A percentile compares a stretch with the other conserved stretches of the same genome.
phyloP scores from a whole-genome alignment of 2,329 filamentous ascomycete species.

The Claviceps sp. region DNA sequence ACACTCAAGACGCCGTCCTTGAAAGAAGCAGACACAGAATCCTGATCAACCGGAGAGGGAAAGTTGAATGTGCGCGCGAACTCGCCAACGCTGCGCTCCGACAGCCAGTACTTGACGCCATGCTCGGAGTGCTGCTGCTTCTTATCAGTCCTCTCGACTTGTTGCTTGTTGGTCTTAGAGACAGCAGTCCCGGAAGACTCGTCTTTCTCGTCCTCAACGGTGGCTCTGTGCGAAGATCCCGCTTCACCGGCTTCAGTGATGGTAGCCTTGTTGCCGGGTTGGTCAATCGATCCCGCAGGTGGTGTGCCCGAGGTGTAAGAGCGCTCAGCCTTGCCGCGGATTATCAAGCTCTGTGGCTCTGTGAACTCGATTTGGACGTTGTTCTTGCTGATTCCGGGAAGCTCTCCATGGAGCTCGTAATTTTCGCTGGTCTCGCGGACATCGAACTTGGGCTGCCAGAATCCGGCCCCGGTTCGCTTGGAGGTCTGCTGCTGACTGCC shows the following conservation, averaged over 20 bases:
- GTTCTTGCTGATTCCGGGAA: constrained; percentile 58
- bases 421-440: constrained; percentile 49
- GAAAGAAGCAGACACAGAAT: constrained; percentile 43
- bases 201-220: constrained; percentile 41
- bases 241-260: constrained; percentile 21
- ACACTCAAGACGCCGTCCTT: constrained; percentile 50
- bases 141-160: constrained; percentile 15
- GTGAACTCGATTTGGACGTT: constrained; percentile 63
- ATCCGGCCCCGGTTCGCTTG: constrained; percentile 15
- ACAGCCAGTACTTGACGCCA: constrained; percentile 49
- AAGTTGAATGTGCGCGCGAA: constrained; percentile 55
- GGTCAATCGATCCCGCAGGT: constrained; percentile 30
- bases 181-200: constrained; percentile 6
- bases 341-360: constrained; percentile 52
- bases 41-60: constrained; percentile 45
- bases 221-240: constrained; percentile 34
- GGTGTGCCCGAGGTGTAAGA: constrained; percentile 35
- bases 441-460: constrained; percentile 60
- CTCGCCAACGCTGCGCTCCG: constrained; percentile 47
- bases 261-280: constrained; percentile 14
- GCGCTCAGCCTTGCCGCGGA: constrained; percentile 54
- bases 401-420: constrained; percentile 65
- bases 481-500: constrained; percentile 5
- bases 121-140: constrained; percentile 12
- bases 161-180: constrained; percentile 9